phyloP scores from a whole-genome alignment of 2,329 filamentous ascomycete species.

The Calonectria fujianensis region DNA sequence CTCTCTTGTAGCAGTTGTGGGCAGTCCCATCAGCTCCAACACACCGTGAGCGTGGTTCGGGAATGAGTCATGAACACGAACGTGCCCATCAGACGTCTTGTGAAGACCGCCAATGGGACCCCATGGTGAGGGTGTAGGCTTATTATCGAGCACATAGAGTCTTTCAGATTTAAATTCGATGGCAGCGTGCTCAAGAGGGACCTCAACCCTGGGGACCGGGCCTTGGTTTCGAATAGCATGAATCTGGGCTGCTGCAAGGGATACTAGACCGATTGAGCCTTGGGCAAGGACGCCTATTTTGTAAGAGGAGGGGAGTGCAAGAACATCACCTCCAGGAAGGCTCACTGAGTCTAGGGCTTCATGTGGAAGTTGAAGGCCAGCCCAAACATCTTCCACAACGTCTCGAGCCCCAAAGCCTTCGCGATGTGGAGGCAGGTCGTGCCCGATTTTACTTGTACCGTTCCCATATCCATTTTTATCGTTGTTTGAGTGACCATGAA shows the following conservation, averaged over 20 bases:
- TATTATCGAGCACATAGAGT: not conserved
- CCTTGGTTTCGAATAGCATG: not conserved
- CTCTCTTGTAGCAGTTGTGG: not conserved
- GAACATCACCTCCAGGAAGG: not conserved
- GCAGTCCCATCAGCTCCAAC: not conserved
- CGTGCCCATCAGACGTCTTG: not conserved
- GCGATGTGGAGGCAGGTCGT: not conserved
- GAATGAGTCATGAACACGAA: not conserved
- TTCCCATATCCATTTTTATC: not conserved
- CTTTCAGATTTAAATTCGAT: slow-evolving; percentile 9
- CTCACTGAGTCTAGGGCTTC: not conserved
- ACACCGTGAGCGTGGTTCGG: not conserved
- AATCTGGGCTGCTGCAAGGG: not conserved
- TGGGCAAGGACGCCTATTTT: slow-evolving; percentile 2
- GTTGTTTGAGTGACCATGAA: not conserved
- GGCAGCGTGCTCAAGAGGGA: not conserved
- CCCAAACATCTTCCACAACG: not conserved
- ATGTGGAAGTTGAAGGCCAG: not conserved
- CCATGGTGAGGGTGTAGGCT: not conserved
- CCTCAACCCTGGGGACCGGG: not conserved
- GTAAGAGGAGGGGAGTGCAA: not conserved
- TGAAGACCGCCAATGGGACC: not conserved
- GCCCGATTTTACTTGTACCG: not conserved
- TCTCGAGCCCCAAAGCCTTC: not conserved
- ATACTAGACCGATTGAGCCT: not conserved